Conservation (phyloP, 495 filamentous ascomycete species). For the Penicillium chermesinum region DNA sequence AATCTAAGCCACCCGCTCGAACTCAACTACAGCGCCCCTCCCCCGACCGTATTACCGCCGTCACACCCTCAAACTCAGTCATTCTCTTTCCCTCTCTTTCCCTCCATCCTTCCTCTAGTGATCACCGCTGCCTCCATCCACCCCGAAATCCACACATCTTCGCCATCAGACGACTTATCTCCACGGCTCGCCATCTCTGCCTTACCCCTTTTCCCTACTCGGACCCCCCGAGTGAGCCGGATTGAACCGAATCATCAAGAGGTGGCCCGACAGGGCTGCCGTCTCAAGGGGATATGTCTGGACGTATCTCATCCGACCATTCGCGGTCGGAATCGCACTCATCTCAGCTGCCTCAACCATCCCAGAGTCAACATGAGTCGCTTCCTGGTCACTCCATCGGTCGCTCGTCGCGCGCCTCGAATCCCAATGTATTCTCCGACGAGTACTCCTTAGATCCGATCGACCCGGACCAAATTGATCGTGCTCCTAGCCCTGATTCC, state of each 20-base stretch:
- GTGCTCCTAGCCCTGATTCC: conserved; percentile 32
- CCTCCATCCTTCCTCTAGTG: conserved; percentile 12
- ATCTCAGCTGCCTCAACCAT: conserved; percentile 28
- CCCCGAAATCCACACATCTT: background rate
- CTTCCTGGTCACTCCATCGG: conserved; percentile 32
- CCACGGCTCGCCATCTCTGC: background rate
- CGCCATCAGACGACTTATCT: no score
- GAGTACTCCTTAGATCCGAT: conserved; percentile 47
- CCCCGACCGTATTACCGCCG: conserved; percentile 19
- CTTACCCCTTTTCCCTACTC: conserved; percentile 6
- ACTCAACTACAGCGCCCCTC: conserved; percentile 6
- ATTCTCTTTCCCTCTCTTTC: conserved; percentile 17
- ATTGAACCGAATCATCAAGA: conserved; percentile 26
- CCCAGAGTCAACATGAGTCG: conserved; percentile 28
- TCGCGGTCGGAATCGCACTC: conserved; percentile 39
- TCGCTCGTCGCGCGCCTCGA: conserved; percentile 37
- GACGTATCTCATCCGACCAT: conserved; percentile 39
- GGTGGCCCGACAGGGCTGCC: conserved; percentile 45
- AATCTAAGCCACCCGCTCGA: background rate
- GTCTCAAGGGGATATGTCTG: conserved; percentile 39
- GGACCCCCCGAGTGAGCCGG: conserved; percentile 16
- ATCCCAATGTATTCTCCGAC: conserved; percentile 51
- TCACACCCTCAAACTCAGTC: conserved; percentile 26
- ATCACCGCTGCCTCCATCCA: conserved; percentile 1
- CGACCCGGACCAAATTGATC: conserved; percentile 31